Evolutionary conservation across 805 yeast species (phyloP).

Genomic region (Metschnikowia lunata): DNA sequence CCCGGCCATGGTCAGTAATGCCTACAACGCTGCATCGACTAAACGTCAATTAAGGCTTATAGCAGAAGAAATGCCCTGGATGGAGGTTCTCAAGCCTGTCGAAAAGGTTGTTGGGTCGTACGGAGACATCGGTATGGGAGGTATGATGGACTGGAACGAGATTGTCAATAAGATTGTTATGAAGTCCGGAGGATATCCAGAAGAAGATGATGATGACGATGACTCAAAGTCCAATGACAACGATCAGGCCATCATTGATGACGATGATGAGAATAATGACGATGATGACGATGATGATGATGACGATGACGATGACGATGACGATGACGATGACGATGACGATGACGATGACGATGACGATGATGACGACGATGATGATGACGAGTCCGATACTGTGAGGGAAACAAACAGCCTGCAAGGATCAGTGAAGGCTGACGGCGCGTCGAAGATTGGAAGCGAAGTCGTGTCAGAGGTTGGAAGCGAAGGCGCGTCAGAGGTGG

Average conservation of each 20-base stretch:
- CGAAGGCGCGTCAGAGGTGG: not conserved
- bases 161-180: conserved; percentile 80
- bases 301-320: conserved; percentile 37
- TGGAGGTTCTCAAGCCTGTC: conserved; percentile 87
- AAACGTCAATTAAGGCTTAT: conserved; percentile 74
- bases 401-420: not conserved
- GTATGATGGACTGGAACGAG: conserved; percentile 97
- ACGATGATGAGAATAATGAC: conserved; percentile 25
- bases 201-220: conserved; percentile 40
- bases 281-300: conserved; percentile 33
- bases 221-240: conserved; percentile 42
- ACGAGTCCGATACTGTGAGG: conserved; percentile 11
- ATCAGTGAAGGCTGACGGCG: not conserved
- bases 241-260: conserved; percentile 20
- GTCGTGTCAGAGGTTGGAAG: not conserved
- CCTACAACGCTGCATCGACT: conserved; percentile 85
- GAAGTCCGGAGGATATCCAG: conserved; percentile 55
- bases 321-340: conserved; percentile 44
- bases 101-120: conserved; percentile 90
- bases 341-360: conserved; percentile 35
- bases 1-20: conserved; percentile 93
- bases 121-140: conserved; percentile 99
- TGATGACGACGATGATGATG: conserved; percentile 15
- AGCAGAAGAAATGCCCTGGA: conserved; percentile 91
- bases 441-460: too few species aligned